Percentiles rank a stretch among this genome's conserved stretches.
phyloP scores from a whole-genome alignment of 306 rosid genomes.

The Lathyrus sativus region DNA sequence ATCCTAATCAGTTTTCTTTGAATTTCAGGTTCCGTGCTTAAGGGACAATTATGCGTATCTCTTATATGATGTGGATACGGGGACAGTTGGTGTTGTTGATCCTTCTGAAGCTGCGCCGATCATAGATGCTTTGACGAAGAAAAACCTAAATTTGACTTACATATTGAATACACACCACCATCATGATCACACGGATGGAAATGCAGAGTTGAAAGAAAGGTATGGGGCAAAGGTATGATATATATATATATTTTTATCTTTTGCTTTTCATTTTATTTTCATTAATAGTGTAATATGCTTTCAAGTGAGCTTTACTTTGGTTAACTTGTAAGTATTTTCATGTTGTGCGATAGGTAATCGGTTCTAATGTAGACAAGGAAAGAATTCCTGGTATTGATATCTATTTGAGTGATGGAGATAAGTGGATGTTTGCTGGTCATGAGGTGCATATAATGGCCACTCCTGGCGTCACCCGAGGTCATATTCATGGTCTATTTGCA shows the following conservation, averaged over 20 bases:
- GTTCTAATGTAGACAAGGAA: slow-evolving; percentile 73
- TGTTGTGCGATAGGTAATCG: slow-evolving; percentile 73
- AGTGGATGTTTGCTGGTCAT: slow-evolving; percentile 99
- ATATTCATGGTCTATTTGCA: slow-evolving; percentile 32
- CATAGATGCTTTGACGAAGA: slow-evolving; percentile 76
- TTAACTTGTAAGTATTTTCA: slow-evolving; percentile 15
- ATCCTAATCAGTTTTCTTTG: slow-evolving; percentile 23
- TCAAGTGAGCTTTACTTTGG: slow-evolving; percentile 7
- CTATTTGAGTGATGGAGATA: slow-evolving; percentile 85
- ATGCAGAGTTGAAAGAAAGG: slow-evolving; percentile 83
- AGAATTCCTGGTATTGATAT: slow-evolving; percentile 91
- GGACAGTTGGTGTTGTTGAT: slow-evolving; percentile 96
- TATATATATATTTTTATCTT: slow-evolving; percentile 10
- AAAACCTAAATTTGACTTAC: slow-evolving; percentile 85
- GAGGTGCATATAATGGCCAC: slow-evolving; percentile 91
- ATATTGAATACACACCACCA: slow-evolving; percentile 94
- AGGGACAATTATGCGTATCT: slow-evolving; percentile 90
- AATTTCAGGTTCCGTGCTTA: slow-evolving; percentile 87
- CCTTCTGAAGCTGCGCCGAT: slow-evolving; percentile 91
- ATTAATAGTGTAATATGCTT: not conserved
- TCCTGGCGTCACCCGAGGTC: slow-evolving; percentile 97
- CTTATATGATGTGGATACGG: slow-evolving; percentile 85
- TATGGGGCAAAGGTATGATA: slow-evolving; percentile 67
- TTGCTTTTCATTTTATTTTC: not conserved
- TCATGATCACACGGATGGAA: slow-evolving; percentile 91